Base-by-base conservation (phyloP, 495 filamentous ascomycete genomes). In the Beverwykella pulmonaria region DNA sequence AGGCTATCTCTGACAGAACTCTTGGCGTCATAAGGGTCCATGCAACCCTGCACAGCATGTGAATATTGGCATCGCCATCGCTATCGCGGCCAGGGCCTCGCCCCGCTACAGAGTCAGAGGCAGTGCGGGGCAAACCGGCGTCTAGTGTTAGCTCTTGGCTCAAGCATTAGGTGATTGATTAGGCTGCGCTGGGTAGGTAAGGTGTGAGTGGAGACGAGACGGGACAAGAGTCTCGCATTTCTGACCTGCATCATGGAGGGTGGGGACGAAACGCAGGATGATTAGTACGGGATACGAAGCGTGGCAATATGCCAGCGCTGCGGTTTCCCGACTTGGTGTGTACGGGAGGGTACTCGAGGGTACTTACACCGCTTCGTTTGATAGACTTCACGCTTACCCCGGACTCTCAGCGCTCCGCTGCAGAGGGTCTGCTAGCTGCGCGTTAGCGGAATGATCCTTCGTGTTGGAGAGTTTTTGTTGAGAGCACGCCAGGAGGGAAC, bases 341-440 rank as follows among this genome's bases (percentile, higher is more conserved):
- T 64, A 66, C 55, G 22, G 10, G 46, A 53, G 39, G 63, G 54
- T 59, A 66, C 63, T 41, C 39, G 30, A 32, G 58, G 63, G 56
- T 65, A 65, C 62, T 30, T 34, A 44, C 17, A 44, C 15, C 17
- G 59, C 25, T 50, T 36, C 39, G n/a, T 25, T 25, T 36, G 22
- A 27, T 23, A 23, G 30, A 1, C 15, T 52, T 20, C 48, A 27
- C 26, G 59, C 47, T 53, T 61, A 61, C 61, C 61, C 61, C 61
- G 20, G 61, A 64, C 61, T 56, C 19, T 15, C 27, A 6, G 4
- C 17, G 39, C 48, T 20, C 53, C 39, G 8, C 39, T 44, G 8
- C 39, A 44, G n/a, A 27, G 25, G 34, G 53, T 41, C 15, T 52
- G 61, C 46, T 65, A 59, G 55, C 54, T 30, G 2, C 4, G 52